Evolutionary conservation across 768 basidiomycete genomes (phyloP).

Genomic region (Austroboletus eburneus): DNA sequence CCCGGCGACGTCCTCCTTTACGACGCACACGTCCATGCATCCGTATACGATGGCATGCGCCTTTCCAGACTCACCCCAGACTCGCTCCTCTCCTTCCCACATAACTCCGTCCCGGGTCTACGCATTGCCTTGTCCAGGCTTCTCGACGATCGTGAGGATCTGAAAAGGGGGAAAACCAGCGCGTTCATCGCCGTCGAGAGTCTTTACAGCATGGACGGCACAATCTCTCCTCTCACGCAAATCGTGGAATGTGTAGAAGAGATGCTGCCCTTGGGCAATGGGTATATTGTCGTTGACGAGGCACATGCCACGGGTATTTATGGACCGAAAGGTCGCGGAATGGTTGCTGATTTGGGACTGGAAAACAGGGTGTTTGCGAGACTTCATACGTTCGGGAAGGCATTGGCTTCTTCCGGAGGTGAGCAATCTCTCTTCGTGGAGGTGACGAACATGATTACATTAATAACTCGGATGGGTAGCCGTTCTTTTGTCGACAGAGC

Average conservation of each 20-base stretch:
- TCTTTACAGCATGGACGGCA: conserved; percentile 96
- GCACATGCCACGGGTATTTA: conserved; percentile 93
- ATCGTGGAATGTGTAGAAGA: conserved; percentile 63
- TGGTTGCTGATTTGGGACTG: conserved; percentile 66
- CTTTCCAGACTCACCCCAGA: conserved; percentile 43
- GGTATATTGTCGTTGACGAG: conserved; percentile 82
- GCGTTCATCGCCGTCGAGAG: conserved; percentile 86
- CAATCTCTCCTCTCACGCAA: conserved; percentile 67
- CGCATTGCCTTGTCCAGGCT: conserved; percentile 41
- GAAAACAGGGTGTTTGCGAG: conserved; percentile 70
- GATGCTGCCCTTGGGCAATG: conserved; percentile 57
- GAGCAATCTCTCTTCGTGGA: conserved; percentile 24
- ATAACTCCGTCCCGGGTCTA: conserved; percentile 64
- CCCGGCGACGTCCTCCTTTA: conserved; percentile 71
- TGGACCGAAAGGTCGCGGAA: conserved; percentile 70
- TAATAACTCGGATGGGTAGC: conserved; percentile 39
- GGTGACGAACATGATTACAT: neutral
- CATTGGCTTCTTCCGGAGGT: conserved; percentile 84
- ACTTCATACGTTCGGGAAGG: conserved; percentile 93
- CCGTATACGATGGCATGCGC: conserved; percentile 88
- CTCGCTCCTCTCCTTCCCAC: conserved; percentile 51
- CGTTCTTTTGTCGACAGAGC: conserved; percentile 65
- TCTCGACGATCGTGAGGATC: conserved; percentile 30
- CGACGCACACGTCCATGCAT: conserved; percentile 88
- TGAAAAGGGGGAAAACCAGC: conserved; percentile 40